phyloP scores from a whole-genome alignment of 148 eudicot genomes.

The Vaccinium myrtillus region DNA sequence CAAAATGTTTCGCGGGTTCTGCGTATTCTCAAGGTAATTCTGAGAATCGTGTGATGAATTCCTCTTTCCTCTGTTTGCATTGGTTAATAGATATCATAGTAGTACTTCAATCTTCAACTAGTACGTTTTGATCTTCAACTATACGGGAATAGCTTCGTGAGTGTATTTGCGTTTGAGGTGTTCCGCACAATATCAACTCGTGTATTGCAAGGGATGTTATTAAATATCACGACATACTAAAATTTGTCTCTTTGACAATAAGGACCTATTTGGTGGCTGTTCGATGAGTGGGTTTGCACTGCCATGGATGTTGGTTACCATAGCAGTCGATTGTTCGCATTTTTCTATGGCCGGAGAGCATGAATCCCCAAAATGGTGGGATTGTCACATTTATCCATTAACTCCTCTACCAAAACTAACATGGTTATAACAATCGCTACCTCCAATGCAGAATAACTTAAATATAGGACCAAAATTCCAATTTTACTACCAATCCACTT shows the following conservation, averaged over 20 bases:
- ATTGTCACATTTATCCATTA: not conserved
- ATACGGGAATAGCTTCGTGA: not conserved
- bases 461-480: not conserved
- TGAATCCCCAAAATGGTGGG: not conserved
- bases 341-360: not conserved
- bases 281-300: not conserved
- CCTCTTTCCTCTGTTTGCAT: not conserved
- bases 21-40: slow-evolving; percentile 77
- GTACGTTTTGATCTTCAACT: not conserved
- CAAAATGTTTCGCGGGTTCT: slow-evolving; percentile 83
- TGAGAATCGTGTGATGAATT: not conserved
- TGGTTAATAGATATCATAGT: not conserved
- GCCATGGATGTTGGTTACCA: not conserved
- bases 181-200: not conserved
- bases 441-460: not conserved
- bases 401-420: not conserved
- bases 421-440: not conserved
- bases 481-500: not conserved
- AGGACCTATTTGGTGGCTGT: not conserved
- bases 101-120: too few species aligned
- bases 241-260: not conserved
- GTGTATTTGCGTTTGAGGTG: not conserved
- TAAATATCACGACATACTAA: not conserved
- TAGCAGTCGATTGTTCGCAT: not conserved
- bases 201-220: not conserved